Percentiles rank a stretch among this genome's conserved stretches.
phyloP scores from a whole-genome alignment of 805 yeast genomes.

The Lipomyces starkeyi region DNA sequence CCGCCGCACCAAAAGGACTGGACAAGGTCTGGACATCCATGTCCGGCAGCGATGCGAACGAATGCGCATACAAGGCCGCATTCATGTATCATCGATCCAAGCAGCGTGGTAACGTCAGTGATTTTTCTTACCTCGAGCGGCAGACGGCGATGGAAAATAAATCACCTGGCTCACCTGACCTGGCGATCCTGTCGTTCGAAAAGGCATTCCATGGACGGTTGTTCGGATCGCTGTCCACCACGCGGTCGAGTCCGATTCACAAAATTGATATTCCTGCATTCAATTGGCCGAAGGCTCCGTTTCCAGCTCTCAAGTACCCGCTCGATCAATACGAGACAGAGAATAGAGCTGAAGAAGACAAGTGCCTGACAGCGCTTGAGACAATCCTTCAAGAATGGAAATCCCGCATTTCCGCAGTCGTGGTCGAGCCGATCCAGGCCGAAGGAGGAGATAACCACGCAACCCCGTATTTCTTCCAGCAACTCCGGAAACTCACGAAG shows the following conservation, averaged over 20 bases:
- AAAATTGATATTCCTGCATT: slow-evolving; percentile 87
- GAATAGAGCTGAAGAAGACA: slow-evolving; percentile 77
- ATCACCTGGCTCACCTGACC: slow-evolving; percentile 78
- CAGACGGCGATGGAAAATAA: slow-evolving; percentile 75
- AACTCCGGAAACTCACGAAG: slow-evolving; percentile 74
- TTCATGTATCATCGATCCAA: slow-evolving; percentile 77
- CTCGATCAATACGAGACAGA: slow-evolving; percentile 66
- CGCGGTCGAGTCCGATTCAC: slow-evolving; percentile 94
- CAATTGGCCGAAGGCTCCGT: slow-evolving; percentile 96
- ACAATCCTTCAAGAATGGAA: slow-evolving; percentile 66
- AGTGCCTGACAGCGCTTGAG: slow-evolving; percentile 81
- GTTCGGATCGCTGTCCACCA: slow-evolving; percentile 88
- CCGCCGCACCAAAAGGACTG: slow-evolving; percentile 81
- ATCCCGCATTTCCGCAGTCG: slow-evolving; percentile 82
- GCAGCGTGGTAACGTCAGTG: slow-evolving; percentile 60
- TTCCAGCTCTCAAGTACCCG: slow-evolving; percentile 86
- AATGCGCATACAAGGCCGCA: slow-evolving; percentile 87
- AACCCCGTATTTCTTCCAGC: slow-evolving; percentile 77
- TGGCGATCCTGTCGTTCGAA: slow-evolving; percentile 84
- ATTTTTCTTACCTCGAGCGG: slow-evolving; percentile 72
- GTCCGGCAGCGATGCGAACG: slow-evolving; percentile 89
- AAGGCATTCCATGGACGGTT: slow-evolving; percentile 94
- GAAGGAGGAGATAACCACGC: slow-evolving; percentile 95
- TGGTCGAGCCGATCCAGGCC: slow-evolving; percentile 89
- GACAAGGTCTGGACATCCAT: slow-evolving; percentile 77